These are phyloP conservation scores for Phenoliferia sp. DNA, from an alignment of 1,284 basidiomycete species.

Conservation along the genomic window DNA sequence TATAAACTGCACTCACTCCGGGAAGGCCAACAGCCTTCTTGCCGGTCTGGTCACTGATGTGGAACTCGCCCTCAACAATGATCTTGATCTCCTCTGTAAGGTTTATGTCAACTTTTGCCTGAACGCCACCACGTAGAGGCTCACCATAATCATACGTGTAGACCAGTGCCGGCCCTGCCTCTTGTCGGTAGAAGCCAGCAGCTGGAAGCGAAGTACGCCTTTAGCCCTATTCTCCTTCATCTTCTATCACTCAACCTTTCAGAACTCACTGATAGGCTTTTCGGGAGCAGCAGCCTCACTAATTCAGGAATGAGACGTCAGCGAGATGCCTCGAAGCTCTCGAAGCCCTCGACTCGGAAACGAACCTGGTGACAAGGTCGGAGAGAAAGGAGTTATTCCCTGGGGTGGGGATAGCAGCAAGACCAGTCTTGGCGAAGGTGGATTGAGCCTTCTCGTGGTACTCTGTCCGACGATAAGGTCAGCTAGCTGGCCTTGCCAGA, in stretches of 20 bases:
- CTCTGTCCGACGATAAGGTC: not conserved
- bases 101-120: not conserved
- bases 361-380: constrained; percentile 1
- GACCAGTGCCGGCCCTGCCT: not conserved
- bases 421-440: not conserved
- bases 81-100: constrained; percentile 3
- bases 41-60: not conserved
- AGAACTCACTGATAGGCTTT: constrained; percentile 1
- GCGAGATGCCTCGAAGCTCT: too few relatives aligned
- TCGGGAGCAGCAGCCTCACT: not conserved
- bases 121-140: not conserved
- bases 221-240: too few relatives aligned
- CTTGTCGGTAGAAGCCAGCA: constrained; percentile 7
- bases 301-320: not conserved
- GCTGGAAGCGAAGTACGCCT: not conserved
- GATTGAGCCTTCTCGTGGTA: constrained; percentile 7
- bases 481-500: not conserved
- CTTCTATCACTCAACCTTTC: not conserved
- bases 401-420: not conserved
- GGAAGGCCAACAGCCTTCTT: not conserved
- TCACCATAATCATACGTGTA: constrained; percentile 3
- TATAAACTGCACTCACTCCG: constrained; percentile 1
- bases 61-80: constrained; percentile 6
- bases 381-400: constrained; percentile 8
- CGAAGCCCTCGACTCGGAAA: not conserved